phyloP scores from a whole-genome alignment of 345 rosid genomes.

The Mercurialis annua region DNA sequence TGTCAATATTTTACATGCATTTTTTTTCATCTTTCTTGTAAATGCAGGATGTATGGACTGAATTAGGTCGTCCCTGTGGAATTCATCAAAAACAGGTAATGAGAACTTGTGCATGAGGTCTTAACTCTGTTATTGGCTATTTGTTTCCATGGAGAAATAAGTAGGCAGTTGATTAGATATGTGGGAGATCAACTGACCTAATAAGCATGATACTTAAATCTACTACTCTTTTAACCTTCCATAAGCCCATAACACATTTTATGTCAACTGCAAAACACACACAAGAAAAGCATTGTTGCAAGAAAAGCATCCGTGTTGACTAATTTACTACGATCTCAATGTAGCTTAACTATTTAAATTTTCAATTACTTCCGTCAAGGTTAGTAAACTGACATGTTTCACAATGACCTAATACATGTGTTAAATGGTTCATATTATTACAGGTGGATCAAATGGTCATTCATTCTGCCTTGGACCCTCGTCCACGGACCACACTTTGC shows the following conservation, averaged over 20 bases:
- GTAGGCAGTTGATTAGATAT: background rate
- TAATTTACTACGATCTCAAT: no score
- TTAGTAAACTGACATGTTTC: background rate
- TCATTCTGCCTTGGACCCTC: slow-evolving; percentile 86
- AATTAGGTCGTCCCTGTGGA: slow-evolving; percentile 96
- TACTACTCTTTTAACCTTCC: no score
- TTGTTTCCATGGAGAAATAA: background rate
- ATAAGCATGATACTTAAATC: background rate
- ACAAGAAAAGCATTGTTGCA: no score
- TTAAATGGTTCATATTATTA: slow-evolving; percentile 15
- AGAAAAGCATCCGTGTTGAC: no score
- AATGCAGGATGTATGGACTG: slow-evolving; percentile 94
- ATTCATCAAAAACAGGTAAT: slow-evolving; percentile 94
- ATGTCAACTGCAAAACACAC: no score
- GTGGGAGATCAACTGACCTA: background rate
- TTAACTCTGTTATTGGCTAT: background rate
- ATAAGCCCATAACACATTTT: no score
- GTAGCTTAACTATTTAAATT: background rate
- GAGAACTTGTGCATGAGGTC: slow-evolving; percentile 7
- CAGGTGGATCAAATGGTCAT: slow-evolving; percentile 99
- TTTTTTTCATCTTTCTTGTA: slow-evolving; percentile 10
- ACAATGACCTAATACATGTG: background rate
- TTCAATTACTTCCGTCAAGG: background rate
- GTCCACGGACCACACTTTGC: slow-evolving; percentile 78
- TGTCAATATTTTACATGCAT: background rate